Conservation (phyloP, 805 yeast species). For the Candida silvicultrix region DNA sequence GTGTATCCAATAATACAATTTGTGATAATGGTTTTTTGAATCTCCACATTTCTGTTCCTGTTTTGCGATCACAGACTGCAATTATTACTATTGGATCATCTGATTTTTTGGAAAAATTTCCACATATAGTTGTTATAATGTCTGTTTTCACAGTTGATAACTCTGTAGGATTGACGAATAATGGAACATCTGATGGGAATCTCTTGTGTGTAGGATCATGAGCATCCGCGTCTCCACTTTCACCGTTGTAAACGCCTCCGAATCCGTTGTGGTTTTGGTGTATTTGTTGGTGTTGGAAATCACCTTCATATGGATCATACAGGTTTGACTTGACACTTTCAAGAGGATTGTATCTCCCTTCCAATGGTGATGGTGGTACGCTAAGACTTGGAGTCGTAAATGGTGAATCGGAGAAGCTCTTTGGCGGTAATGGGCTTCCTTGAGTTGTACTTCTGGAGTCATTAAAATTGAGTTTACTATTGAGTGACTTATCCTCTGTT, state of each 20-base stretch:
- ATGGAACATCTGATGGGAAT: conserved; percentile 31
- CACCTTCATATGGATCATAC: conserved; percentile 9
- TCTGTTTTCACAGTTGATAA: conserved; percentile 43
- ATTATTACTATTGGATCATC: conserved; percentile 60
- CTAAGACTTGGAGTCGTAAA: not conserved
- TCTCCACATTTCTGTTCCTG: conserved; percentile 67
- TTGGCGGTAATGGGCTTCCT: not conserved
- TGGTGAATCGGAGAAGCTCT: not conserved
- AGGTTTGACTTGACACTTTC: conserved; percentile 9
- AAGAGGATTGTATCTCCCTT: not conserved
- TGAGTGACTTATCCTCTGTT: not conserved
- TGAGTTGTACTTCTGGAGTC: not conserved
- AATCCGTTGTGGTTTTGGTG: conserved; percentile 8
- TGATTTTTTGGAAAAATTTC: conserved; percentile 32
- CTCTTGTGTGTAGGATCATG: conserved; percentile 1
- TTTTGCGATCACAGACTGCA: conserved; percentile 54
- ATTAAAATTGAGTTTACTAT: not conserved
- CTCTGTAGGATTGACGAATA: conserved; percentile 56
- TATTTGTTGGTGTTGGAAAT: conserved; percentile 7
- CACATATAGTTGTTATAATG: conserved; percentile 41
- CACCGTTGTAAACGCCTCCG: conserved; percentile 1
- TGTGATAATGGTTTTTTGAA: conserved; percentile 59
- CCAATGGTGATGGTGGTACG: conserved; percentile 1
- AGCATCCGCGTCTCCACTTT: not conserved
- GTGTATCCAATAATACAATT: conserved; percentile 54